phyloP scores from a whole-genome alignment of 2,329 filamentous ascomycete species.

The Huntiella moniliformis region DNA sequence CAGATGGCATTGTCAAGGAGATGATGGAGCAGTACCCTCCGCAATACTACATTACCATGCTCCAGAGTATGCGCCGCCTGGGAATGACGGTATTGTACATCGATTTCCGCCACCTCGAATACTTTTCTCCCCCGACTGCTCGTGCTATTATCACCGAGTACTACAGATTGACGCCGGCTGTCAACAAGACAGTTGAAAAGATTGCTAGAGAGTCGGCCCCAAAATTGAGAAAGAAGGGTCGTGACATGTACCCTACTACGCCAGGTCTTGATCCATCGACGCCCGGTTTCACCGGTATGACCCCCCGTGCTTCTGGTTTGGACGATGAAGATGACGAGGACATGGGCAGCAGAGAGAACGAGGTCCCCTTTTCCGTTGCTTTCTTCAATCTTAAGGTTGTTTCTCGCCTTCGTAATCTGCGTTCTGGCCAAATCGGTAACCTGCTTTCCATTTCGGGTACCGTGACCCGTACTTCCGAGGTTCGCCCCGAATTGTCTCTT shows the following conservation, averaged over 20 bases:
- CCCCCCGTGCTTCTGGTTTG: conserved; percentile 9
- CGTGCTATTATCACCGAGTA: conserved; percentile 78
- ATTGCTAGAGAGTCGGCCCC: conserved; percentile 6
- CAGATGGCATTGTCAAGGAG: conserved; percentile 6
- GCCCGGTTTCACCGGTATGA: conserved; percentile 10
- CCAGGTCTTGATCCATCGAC: conserved; percentile 8
- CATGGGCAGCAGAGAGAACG: conserved; percentile 48
- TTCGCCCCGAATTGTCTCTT: conserved; percentile 77
- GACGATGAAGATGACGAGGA: conserved; percentile 5
- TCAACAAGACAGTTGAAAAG: conserved; percentile 44
- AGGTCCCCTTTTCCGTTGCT: conserved; percentile 83
- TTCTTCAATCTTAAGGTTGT: conserved; percentile 87
- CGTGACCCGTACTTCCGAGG: conserved; percentile 90
- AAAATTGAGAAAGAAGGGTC: conserved; percentile 5
- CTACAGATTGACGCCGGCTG: conserved; percentile 85
- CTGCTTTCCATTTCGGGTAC: conserved; percentile 92
- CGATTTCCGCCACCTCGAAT: conserved; percentile 67
- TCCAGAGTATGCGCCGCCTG: conserved; percentile 56
- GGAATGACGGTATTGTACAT: conserved; percentile 72
- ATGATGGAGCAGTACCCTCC: conserved; percentile 29
- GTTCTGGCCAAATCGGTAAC: conserved; percentile 79
- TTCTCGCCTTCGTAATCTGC: conserved; percentile 65
- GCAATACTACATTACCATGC: conserved; percentile 72
- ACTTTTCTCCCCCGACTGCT: conserved; percentile 61
- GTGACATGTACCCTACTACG: conserved; percentile 8